Evolutionary conservation across 345 rosid genomes (phyloP).

Genomic region (Acer campestre): DNA sequence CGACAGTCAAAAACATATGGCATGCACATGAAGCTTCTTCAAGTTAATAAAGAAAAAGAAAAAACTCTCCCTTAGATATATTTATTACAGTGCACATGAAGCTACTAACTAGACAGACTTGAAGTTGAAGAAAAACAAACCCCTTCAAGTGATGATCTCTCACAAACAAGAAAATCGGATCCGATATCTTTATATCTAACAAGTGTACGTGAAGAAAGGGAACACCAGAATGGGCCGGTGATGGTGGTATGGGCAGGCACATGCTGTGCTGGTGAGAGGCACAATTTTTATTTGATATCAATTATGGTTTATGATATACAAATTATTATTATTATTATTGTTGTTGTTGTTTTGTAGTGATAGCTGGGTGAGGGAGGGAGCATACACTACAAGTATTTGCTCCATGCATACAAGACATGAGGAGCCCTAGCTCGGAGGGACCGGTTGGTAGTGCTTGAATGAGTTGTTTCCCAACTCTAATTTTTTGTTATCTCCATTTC

Average conservation of each 20-base stretch:
- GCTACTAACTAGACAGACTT: neutral
- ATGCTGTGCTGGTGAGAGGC: slow-evolving; percentile 55
- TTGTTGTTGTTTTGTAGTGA: slow-evolving; percentile 21
- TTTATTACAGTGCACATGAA: neutral
- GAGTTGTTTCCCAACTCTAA: slow-evolving; percentile 61
- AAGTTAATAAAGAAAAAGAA: neutral
- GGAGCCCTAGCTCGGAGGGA: slow-evolving; percentile 25
- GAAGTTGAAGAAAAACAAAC: neutral
- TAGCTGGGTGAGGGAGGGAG: neutral
- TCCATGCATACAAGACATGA: slow-evolving; percentile 26
- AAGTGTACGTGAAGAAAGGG: neutral
- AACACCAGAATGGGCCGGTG: slow-evolving; percentile 10
- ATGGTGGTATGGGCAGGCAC: slow-evolving; percentile 43
- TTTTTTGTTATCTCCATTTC: slow-evolving; percentile 17
- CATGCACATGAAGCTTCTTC: neutral
- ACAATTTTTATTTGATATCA: slow-evolving; percentile 15
- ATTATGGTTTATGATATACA: too few relatives aligned
- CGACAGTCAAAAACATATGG: neutral
- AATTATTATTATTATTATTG: too few relatives aligned
- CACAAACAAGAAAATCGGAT: slow-evolving; percentile 2
- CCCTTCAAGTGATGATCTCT: neutral
- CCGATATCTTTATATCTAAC: neutral
- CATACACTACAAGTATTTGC: slow-evolving; percentile 14
- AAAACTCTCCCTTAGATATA: neutral
- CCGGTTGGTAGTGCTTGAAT: slow-evolving; percentile 39